These are phyloP conservation scores for Phytophthora brassicae DNA, from an alignment of 352 stramenopile species.

Conservation along the genomic window DNA sequence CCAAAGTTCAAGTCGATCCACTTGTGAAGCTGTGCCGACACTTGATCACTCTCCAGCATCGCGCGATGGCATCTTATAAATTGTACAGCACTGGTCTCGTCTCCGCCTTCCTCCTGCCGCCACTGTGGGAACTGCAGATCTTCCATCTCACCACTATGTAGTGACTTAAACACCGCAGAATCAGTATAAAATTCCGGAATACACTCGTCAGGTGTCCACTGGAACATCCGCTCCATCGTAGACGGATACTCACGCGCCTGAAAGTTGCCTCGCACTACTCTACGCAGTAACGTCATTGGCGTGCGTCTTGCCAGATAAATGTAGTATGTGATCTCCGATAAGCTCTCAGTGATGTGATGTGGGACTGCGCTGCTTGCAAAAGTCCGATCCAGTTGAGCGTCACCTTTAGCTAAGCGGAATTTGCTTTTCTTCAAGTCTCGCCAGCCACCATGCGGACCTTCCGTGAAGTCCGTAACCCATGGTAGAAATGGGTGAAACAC, in stretches of 20 bases:
- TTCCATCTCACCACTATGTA: conserved; percentile 73
- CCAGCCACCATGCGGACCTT: conserved; percentile 53
- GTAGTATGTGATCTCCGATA: conserved; percentile 95
- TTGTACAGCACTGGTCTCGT: conserved; percentile 23
- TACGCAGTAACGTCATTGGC: conserved; percentile 80
- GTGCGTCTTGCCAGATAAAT: conserved; percentile 95
- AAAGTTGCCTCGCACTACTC: conserved; percentile 92
- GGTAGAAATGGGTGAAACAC: conserved; percentile 94
- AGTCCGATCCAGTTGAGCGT: conserved; percentile 90
- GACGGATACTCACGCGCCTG: conserved; percentile 93
- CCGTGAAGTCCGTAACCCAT: conserved; percentile 94
- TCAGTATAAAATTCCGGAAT: conserved; percentile 96
- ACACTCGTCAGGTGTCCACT: conserved; percentile 96
- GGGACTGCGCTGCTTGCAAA: conserved; percentile 85
- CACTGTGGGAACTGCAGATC: conserved; percentile 78
- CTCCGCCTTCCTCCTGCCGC: conserved; percentile 40
- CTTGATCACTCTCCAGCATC: conserved; percentile 91
- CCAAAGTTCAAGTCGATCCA: conserved; percentile 99
- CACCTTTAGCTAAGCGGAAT: conserved; percentile 95
- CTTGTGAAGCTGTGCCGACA: conserved; percentile 84
- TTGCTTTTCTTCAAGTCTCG: conserved; percentile 92
- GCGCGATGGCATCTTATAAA: conserved; percentile 91
- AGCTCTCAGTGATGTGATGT: conserved; percentile 94
- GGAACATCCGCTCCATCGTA: conserved; percentile 89
- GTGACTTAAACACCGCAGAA: conserved; percentile 79